Conservation (phyloP, 2,329 filamentous ascomycete genomes). For the Cytospora piceicola region DNA sequence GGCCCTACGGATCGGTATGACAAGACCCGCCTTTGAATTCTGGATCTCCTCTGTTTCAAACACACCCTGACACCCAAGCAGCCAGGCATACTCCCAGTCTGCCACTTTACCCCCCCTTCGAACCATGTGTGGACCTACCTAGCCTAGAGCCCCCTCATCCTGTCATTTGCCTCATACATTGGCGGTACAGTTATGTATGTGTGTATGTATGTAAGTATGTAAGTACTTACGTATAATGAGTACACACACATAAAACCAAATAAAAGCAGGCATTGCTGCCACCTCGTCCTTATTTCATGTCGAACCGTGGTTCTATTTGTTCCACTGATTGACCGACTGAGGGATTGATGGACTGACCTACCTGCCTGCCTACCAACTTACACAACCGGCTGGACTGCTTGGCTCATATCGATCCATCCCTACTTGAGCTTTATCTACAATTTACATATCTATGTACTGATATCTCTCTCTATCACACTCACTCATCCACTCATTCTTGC, state of each 20-base stretch:
- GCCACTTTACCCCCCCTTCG: constrained; percentile 9
- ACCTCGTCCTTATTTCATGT: neutral
- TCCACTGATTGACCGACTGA: neutral
- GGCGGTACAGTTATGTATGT: neutral
- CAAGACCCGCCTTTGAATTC: neutral
- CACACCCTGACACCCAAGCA: constrained; percentile 5
- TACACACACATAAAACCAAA: neutral
- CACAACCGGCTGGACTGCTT: neutral
- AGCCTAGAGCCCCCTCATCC: constrained; percentile 18
- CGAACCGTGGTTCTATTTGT: neutral
- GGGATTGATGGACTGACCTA: neutral
- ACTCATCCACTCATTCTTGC: neutral
- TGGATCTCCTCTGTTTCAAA: constrained; percentile 1
- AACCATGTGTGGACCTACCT: constrained; percentile 24
- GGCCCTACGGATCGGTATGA: neutral
- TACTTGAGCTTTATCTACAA: neutral
- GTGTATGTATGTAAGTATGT: neutral
- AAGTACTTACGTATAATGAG: no score
- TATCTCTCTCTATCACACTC: neutral
- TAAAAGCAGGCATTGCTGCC: constrained; percentile 10
- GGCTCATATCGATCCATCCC: neutral
- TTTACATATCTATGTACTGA: neutral
- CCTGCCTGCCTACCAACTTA: no score
- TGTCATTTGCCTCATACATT: constrained; percentile 29
- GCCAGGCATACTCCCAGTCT: neutral